phyloP scores from a whole-genome alignment of 2,329 filamentous ascomycete species.

The Fusarium solani-melongenae region DNA sequence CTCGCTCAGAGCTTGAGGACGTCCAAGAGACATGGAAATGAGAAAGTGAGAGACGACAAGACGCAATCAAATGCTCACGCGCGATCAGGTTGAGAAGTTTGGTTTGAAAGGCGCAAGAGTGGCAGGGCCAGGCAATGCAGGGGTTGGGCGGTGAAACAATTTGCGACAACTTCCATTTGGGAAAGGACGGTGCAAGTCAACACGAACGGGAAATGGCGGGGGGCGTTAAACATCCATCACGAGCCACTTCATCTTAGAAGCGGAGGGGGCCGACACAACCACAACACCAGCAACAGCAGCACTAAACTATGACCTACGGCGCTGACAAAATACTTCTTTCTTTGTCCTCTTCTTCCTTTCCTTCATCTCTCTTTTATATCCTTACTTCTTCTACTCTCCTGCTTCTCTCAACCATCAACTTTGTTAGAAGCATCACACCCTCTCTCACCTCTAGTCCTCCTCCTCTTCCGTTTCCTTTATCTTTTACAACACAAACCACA shows the following conservation, averaged over 20 bases:
- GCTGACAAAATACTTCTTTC: not conserved
- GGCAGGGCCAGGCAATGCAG: not conserved
- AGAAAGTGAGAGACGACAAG: not conserved
- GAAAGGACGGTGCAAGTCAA: not conserved
- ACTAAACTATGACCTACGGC: not conserved
- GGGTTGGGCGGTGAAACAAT: not conserved
- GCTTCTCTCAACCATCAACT: not conserved
- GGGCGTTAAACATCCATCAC: constrained; percentile 18
- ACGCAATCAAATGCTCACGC: not conserved
- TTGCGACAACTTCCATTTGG: not conserved
- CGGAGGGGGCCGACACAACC: not conserved
- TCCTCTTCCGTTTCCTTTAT: constrained; percentile 13
- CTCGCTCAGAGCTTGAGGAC: not conserved
- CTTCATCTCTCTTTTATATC: not conserved
- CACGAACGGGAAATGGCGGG: not conserved
- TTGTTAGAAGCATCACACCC: not conserved
- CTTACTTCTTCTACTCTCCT: not conserved
- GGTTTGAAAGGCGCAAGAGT: not conserved
- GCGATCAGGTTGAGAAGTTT: not conserved
- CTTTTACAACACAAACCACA: not conserved
- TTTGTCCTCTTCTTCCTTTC: not conserved
- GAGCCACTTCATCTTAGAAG: constrained; percentile 4
- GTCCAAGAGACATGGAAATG: not conserved
- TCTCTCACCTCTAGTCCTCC: not conserved
- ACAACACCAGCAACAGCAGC: not conserved